Percentiles rank a stretch among this genome's conserved stretches.
These are phyloP conservation scores for Physaria fendleri DNA, from an alignment of 345 rosid genomes.

Conservation along the genomic window DNA sequence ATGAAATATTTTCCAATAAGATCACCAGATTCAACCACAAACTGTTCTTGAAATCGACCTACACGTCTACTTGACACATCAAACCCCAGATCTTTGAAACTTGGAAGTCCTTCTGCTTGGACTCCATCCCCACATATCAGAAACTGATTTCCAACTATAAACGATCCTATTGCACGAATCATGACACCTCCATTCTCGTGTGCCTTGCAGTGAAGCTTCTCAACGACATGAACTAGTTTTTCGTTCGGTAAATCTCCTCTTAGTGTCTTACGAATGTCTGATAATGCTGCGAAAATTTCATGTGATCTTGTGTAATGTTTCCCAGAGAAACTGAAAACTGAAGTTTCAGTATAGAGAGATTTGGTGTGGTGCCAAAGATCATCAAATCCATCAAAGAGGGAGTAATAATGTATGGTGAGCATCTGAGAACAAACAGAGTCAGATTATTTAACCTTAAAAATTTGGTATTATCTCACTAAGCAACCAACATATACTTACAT, in stretches of 20 bases:
- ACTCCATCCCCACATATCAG: constrained; percentile 90
- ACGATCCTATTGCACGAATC: constrained; percentile 79
- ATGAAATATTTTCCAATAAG: no score
- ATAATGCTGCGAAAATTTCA: constrained; percentile 48
- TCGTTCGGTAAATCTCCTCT: constrained; percentile 80
- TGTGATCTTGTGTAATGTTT: constrained; percentile 49
- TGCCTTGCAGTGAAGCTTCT: constrained; percentile 74
- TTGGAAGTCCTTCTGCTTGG: constrained; percentile 85
- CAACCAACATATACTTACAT: constrained; percentile 51
- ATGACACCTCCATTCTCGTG: constrained; percentile 62
- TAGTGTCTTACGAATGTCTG: constrained; percentile 63
- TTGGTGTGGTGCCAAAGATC: constrained; percentile 67
- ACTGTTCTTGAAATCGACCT: constrained; percentile 88
- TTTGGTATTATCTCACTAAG: background rate
- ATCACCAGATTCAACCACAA: constrained; percentile 53
- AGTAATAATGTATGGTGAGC: constrained; percentile 89
- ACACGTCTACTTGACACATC: constrained; percentile 68
- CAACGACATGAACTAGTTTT: constrained; percentile 83
- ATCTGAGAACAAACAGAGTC: constrained; percentile 42
- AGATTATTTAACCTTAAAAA: background rate
- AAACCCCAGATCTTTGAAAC: constrained; percentile 72
- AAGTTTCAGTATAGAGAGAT: constrained; percentile 60
- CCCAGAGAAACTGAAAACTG: constrained; percentile 65
- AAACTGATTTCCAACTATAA: constrained; percentile 78
- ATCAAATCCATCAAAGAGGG: constrained; percentile 84